Evolutionary conservation across 257 asterid species (phyloP).

Genomic region (Cordia subcordata): DNA sequence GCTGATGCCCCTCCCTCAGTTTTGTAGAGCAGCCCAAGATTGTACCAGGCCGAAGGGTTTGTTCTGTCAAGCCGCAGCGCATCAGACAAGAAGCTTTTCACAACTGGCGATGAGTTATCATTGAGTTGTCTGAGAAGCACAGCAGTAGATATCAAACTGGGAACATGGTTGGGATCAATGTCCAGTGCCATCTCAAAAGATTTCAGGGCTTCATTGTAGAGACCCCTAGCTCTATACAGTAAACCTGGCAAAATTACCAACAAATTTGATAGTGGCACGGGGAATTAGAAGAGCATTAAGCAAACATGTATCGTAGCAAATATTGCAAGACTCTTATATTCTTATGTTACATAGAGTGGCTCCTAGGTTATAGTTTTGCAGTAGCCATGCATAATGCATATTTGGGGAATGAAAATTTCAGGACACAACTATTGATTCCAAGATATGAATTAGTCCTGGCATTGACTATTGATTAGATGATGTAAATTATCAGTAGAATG

Average conservation of each 20-base stretch:
- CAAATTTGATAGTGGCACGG: neutral
- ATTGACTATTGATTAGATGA: too few relatives aligned
- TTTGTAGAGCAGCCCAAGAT: conserved; percentile 77
- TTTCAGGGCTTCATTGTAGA: conserved; percentile 59
- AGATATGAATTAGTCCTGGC: too few relatives aligned
- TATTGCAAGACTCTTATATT: too few relatives aligned
- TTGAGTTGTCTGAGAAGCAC: conserved; percentile 38
- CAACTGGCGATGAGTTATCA: conserved; percentile 52
- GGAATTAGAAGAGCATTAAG: too few relatives aligned
- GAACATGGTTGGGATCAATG: conserved; percentile 73
- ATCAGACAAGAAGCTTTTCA: conserved; percentile 67
- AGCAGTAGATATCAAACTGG: conserved; percentile 77
- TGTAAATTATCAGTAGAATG: too few relatives aligned
- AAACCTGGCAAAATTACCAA: conserved; percentile 42
- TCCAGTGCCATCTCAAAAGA: conserved; percentile 65
- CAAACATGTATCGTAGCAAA: too few relatives aligned
- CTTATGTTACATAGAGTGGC: too few relatives aligned
- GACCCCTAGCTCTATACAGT: conserved; percentile 56
- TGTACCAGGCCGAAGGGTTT: conserved; percentile 75
- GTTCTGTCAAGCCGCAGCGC: conserved; percentile 80
- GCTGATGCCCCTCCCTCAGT: conserved; percentile 30
- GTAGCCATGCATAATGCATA: too few relatives aligned
- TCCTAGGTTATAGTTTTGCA: too few relatives aligned
- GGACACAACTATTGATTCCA: too few relatives aligned
- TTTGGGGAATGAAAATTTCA: too few relatives aligned